phyloP scores from a whole-genome alignment of 2,329 filamentous ascomycete genomes.

The Fonsecaea erecta region DNA sequence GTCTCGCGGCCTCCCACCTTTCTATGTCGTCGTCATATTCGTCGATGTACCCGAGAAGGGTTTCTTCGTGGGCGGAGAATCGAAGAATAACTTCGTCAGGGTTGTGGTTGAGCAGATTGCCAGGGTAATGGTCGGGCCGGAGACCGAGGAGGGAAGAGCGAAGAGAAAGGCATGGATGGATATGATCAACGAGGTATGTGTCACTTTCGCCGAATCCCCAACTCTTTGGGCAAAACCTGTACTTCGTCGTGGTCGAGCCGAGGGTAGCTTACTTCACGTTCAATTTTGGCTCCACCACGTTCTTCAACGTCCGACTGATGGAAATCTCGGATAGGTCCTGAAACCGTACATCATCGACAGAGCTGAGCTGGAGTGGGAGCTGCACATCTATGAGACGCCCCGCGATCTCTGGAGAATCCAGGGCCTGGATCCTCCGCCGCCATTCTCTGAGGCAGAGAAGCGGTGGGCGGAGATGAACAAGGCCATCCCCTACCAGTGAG shows the following conservation, averaged over 20 bases:
- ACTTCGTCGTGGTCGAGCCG: neutral
- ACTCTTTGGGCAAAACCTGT: neutral
- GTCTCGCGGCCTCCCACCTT: slow-evolving; percentile 37
- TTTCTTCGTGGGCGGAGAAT: slow-evolving; percentile 30
- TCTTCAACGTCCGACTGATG: neutral
- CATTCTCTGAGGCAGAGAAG: slow-evolving; percentile 21
- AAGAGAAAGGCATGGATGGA: slow-evolving; percentile 27
- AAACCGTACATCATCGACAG: slow-evolving; percentile 22
- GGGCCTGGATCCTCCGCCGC: slow-evolving; percentile 24
- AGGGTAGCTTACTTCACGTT: neutral
- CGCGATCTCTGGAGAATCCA: slow-evolving; percentile 31
- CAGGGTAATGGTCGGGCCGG: slow-evolving; percentile 17
- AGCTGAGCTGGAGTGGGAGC: slow-evolving; percentile 27
- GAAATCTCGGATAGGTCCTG: slow-evolving; percentile 10
- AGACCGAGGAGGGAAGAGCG: slow-evolving; percentile 21
- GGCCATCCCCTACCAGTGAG: slow-evolving; percentile 8
- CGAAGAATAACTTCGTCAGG: slow-evolving; percentile 31
- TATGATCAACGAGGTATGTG: slow-evolving; percentile 22
- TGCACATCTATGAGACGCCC: slow-evolving; percentile 30
- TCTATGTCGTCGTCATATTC: slow-evolving; percentile 42
- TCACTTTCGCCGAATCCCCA: neutral
- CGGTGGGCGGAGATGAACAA: slow-evolving; percentile 24
- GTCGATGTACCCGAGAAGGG: slow-evolving; percentile 23
- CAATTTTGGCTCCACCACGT: neutral
- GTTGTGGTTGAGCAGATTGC: slow-evolving; percentile 35